These are phyloP conservation scores for Plasmodium gaboni DNA, from an alignment of 169 alveolate species.

Conservation along the genomic window DNA sequence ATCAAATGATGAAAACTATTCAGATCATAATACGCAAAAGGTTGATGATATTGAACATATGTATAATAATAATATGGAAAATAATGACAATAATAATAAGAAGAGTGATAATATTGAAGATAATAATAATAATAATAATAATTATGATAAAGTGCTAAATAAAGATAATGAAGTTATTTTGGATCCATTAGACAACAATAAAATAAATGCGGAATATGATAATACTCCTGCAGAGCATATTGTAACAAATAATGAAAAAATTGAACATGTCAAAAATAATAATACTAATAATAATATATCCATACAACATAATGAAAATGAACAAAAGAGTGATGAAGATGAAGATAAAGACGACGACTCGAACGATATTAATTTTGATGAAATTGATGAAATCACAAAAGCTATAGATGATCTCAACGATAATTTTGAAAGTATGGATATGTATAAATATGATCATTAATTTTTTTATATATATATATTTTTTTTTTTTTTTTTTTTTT, in stretches of 20 bases:
- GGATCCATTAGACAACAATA: background rate
- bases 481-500: constrained; percentile 6
- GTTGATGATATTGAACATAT: too few relatives aligned
- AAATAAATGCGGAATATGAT: background rate
- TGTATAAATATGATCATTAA: constrained; percentile 61
- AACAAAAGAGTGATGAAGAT: background rate
- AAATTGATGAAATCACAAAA: constrained; percentile 67
- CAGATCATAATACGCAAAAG: too few relatives aligned
- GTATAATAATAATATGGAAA: too few relatives aligned
- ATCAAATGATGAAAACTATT: too few relatives aligned
- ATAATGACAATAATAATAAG: too few relatives aligned
- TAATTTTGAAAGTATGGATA: constrained; percentile 72
- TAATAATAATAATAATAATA: background rate
- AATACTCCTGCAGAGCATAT: background rate
- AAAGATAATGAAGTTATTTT: background rate
- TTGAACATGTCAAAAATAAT: constrained; percentile 7
- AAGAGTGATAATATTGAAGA: too few relatives aligned
- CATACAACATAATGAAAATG: background rate
- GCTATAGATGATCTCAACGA: constrained; percentile 63
- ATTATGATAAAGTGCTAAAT: background rate
- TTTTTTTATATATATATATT: background rate
- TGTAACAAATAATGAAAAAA: background rate
- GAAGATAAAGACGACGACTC: constrained; percentile 15
- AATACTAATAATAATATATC: background rate
- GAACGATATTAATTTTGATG: constrained; percentile 63